These are phyloP conservation scores for Helenozyma baotianmanensis DNA, from an alignment of 805 yeast genomes.

Conservation along the genomic window DNA sequence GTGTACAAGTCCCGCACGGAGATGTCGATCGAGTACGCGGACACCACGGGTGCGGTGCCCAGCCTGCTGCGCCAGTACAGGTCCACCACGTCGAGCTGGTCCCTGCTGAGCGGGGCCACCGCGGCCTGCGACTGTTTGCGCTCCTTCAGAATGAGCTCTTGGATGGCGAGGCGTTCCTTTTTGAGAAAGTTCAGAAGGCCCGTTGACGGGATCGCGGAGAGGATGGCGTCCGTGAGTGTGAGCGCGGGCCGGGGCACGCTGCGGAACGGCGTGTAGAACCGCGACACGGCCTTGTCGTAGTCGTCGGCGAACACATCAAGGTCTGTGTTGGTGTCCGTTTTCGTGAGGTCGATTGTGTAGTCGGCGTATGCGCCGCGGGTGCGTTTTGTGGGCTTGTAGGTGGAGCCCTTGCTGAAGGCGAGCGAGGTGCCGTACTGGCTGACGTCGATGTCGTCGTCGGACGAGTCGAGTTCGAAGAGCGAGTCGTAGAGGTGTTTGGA, in stretches of 20 bases:
- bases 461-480: slow-evolving; percentile 11
- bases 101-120: slow-evolving; percentile 17
- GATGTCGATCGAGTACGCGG: slow-evolving; percentile 53
- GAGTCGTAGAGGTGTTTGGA: slow-evolving; percentile 7
- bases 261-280: slow-evolving; percentile 17
- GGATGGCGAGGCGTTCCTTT: slow-evolving; percentile 10
- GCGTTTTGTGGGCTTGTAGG: slow-evolving; percentile 2
- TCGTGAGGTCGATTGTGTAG: not conserved
- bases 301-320: slow-evolving; percentile 11
- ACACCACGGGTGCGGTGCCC: slow-evolving; percentile 21
- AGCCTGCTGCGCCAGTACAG: slow-evolving; percentile 25
- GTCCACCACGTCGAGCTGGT: slow-evolving; percentile 31
- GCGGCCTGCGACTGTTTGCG: slow-evolving; percentile 8
- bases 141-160: slow-evolving; percentile 12
- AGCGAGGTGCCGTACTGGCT: slow-evolving; percentile 15
- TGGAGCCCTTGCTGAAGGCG: slow-evolving; percentile 7
- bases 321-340: not conserved
- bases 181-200: slow-evolving; percentile 9
- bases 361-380: too few species aligned
- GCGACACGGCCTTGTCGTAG: slow-evolving; percentile 15
- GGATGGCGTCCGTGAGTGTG: slow-evolving; percentile 17
- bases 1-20: slow-evolving; percentile 65
- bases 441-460: slow-evolving; percentile 12
- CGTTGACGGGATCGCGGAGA: slow-evolving; percentile 11
- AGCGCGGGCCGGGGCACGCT: slow-evolving; percentile 15